Evolutionary conservation across 805 yeast genomes (phyloP).

Genomic region (Candida vartiovaarae): DNA sequence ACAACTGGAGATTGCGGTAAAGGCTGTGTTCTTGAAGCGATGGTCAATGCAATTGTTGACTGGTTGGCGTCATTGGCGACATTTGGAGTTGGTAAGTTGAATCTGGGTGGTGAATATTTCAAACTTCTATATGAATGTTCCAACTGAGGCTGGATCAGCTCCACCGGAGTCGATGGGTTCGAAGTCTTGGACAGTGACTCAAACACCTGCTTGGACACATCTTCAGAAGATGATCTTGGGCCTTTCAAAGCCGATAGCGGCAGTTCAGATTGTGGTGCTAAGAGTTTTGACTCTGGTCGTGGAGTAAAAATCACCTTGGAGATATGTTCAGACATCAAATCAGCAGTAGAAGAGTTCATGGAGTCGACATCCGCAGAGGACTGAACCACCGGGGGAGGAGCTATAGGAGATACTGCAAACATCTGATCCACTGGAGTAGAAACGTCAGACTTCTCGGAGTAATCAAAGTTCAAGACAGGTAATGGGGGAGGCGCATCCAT

Average conservation of each 20-base stretch:
- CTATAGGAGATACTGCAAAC: slow-evolving; percentile 1
- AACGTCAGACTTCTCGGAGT: background rate
- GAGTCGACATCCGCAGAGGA: slow-evolving; percentile 13
- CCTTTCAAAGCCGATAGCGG: background rate
- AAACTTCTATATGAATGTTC: background rate
- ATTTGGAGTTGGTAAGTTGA: too few species aligned
- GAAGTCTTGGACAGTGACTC: too few species aligned
- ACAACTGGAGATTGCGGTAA: background rate
- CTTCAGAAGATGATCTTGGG: too few species aligned
- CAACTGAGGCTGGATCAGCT: too few species aligned
- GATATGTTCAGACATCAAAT: slow-evolving; percentile 1
- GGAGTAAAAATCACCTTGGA: background rate
- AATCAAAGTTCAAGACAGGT: background rate
- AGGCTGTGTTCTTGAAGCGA: background rate
- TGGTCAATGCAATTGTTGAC: background rate
- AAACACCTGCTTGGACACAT: too few species aligned
- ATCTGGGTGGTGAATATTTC: slow-evolving; percentile 10
- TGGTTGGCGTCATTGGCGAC: too few species aligned
- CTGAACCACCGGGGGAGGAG: slow-evolving; percentile 17
- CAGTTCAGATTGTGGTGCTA: background rate
- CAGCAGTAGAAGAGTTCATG: slow-evolving; percentile 8
- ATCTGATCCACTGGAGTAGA: slow-evolving; percentile 18
- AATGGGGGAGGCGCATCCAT: background rate
- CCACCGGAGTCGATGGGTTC: too few species aligned
- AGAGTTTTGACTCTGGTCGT: too few species aligned